phyloP scores from a whole-genome alignment of 192 early-diverging fungal genomes.

The Mortierella claussenii region DNA sequence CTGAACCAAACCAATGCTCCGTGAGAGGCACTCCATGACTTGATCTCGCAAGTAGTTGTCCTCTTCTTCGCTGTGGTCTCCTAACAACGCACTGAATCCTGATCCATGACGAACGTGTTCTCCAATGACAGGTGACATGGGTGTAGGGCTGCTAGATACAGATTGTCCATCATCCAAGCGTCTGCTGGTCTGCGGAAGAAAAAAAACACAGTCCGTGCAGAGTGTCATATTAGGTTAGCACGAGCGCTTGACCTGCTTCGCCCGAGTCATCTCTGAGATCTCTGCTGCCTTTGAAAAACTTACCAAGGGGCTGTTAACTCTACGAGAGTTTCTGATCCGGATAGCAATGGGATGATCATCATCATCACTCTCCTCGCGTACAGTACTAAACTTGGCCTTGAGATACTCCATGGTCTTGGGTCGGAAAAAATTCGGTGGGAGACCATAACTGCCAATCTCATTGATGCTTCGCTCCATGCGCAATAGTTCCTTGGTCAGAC shows the following conservation, averaged over 20 bases:
- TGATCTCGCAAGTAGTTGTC: conserved; percentile 67
- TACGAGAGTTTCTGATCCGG: conserved; percentile 39
- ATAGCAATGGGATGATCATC: conserved; percentile 51
- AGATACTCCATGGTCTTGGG: conserved; percentile 66
- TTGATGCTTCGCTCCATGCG: conserved; percentile 86
- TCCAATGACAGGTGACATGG: conserved; percentile 17
- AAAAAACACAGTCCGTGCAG: neutral
- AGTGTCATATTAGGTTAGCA: too few relatives aligned
- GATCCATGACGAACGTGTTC: conserved; percentile 52
- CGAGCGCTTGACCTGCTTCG: too few relatives aligned
- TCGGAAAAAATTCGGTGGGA: conserved; percentile 65
- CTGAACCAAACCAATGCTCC: conserved; percentile 66
- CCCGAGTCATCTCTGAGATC: too few relatives aligned
- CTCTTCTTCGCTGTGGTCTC: conserved; percentile 64
- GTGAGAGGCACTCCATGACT: conserved; percentile 70
- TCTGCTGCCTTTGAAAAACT: too few relatives aligned
- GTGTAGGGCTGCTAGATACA: conserved; percentile 10
- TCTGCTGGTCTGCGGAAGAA: conserved; percentile 6
- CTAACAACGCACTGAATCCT: conserved; percentile 39
- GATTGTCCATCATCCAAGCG: conserved; percentile 10
- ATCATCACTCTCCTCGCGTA: conserved; percentile 48
- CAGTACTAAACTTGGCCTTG: conserved; percentile 56
- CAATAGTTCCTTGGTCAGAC: conserved; percentile 86
- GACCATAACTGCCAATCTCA: conserved; percentile 70
- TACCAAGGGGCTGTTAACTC: conserved; percentile 29